Conservation (phyloP, 1,284 basidiomycete genomes). For the Fomitopsis betulina region DNA sequence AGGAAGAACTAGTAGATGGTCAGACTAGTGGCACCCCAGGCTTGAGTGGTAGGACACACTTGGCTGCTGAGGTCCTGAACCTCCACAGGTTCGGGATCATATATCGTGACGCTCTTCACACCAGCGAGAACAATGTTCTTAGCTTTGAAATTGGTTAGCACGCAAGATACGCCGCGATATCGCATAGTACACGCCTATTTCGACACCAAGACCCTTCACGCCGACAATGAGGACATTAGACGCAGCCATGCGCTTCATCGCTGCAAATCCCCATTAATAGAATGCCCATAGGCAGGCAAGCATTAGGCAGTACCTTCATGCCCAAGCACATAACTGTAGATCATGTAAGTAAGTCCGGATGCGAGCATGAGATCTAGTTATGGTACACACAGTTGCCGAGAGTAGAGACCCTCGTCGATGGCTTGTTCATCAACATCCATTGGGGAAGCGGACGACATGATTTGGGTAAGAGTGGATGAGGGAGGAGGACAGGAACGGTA, state of each 20-base stretch:
- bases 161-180: background rate
- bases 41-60: constrained; percentile 29
- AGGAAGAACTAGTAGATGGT: constrained; percentile 80
- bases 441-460: constrained; percentile 51
- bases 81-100: constrained; percentile 86
- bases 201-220: constrained; percentile 90
- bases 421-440: constrained; percentile 84
- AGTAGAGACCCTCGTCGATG: constrained; percentile 92
- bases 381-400: constrained; percentile 85
- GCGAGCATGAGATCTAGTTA: background rate
- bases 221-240: constrained; percentile 97
- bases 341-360: constrained; percentile 14
- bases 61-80: constrained; percentile 92
- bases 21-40: background rate
- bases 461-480: constrained; percentile 13
- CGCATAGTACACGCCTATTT: constrained; percentile 69
- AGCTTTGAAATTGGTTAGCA: constrained; percentile 47
- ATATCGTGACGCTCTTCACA: constrained; percentile 97
- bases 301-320: constrained; percentile 70
- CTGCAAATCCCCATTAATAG: constrained; percentile 36
- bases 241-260: constrained; percentile 98
- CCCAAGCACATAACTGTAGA: constrained; percentile 84
- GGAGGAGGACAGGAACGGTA: constrained; percentile 4
- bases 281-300: background rate
- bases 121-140: constrained; percentile 97